These are phyloP conservation scores for Microcyclospora tardicrescens DNA, from an alignment of 2,329 filamentous ascomycete species.

Conservation along the genomic window DNA sequence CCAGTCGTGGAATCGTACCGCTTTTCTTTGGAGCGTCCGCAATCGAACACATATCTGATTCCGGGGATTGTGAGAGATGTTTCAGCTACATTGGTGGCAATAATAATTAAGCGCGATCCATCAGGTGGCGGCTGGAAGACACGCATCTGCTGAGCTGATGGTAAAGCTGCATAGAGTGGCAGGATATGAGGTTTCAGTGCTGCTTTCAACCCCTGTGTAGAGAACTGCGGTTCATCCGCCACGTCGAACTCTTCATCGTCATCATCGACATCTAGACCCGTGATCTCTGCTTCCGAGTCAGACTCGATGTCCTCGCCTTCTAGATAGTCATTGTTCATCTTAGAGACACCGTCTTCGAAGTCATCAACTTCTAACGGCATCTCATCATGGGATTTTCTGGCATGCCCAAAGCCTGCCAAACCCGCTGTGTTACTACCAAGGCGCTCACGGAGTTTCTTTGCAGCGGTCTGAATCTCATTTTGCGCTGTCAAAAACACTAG, in stretches of 20 bases:
- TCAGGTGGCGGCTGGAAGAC: constrained; percentile 76
- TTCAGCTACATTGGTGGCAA: constrained; percentile 94
- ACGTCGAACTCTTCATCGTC: constrained; percentile 45
- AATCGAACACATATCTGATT: constrained; percentile 91
- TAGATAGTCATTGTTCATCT: constrained; percentile 18
- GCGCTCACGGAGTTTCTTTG: constrained; percentile 61
- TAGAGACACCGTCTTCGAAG: constrained; percentile 58
- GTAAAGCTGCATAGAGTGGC: constrained; percentile 86
- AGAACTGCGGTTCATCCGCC: constrained; percentile 31
- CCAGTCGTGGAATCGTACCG: constrained; percentile 78
- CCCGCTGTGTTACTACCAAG: constrained; percentile 40
- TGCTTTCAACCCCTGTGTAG: constrained; percentile 16
- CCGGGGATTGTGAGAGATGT: constrained; percentile 94
- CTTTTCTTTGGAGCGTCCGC: constrained; percentile 81
- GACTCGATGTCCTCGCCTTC: constrained; percentile 36
- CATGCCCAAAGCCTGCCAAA: constrained; percentile 1
- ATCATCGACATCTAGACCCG: constrained; percentile 44
- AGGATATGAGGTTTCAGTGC: constrained; percentile 71
- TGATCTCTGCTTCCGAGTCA: constrained; percentile 48
- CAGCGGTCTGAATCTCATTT: constrained; percentile 77
- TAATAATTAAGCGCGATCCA: constrained; percentile 68
- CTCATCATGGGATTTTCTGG: constrained; percentile 3
- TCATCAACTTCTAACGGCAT: constrained; percentile 72
- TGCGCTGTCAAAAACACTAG: constrained; percentile 91
- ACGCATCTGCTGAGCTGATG: constrained; percentile 77